Base-by-base conservation (phyloP, 2,329 filamentous ascomycete genomes). In the Chalaropsis thielavioides region DNA sequence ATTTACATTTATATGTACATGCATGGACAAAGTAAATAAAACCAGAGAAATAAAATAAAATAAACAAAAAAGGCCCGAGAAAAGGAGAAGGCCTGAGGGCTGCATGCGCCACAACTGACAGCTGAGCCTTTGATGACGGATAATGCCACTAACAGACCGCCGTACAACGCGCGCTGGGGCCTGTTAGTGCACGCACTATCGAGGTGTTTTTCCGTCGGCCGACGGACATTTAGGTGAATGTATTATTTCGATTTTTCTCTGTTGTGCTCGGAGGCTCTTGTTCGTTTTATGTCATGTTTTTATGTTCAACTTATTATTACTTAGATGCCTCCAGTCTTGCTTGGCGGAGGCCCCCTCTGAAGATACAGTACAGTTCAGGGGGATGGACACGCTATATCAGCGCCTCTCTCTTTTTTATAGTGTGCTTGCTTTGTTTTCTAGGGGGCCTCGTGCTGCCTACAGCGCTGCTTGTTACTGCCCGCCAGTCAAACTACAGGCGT, bases 71-170 rank as follows among this genome's bases (percentile, higher is more conserved):
- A 56, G 51, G 51, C 51, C 51, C 51, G 51, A 56, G 27, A 31
- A 31, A 51, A 35, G 22, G 22, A 31, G 15, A 56, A 56, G 51
- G 51, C 51, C 51, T 27, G 24, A 56, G 51, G 31, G 51, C 46
- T 56, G 51, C 51, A 56, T 56, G 51, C 51, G 51, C 51, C 51
- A 56, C 51, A 56, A 56, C 51, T 56, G 51, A 56, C 51, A 56
- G 51, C 51, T 56, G 51, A 56, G 51, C 15, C 46, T 31, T 49
- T n/a, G 46, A 49, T 19, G 46, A 49, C 11, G 19, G 19, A 49
- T 19, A 19, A n/a, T 19, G 46, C 46, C 46, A 24, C 46, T 49
- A 49, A 24, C 46, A 19, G 8, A n/a, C 22, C 22, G 19, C 46
- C 46, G 22, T 49, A 49, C 46, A 2, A 49, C 3, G 17, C 11